These are phyloP conservation scores for Rosellinia necatrix DNA, from an alignment of 2,329 filamentous ascomycete species.

Conservation along the genomic window DNA sequence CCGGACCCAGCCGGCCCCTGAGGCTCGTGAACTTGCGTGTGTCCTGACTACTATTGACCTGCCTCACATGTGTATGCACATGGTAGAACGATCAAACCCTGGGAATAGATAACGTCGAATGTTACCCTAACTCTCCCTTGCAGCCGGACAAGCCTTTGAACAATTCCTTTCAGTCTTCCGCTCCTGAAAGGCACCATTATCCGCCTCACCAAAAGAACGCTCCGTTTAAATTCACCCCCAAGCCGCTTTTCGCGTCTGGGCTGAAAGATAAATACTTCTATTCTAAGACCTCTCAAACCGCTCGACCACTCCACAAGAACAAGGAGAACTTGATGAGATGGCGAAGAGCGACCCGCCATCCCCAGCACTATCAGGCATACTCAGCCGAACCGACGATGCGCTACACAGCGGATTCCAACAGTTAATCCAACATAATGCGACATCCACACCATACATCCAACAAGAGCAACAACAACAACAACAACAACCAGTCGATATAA, in stretches of 20 bases:
- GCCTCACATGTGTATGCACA: constrained; percentile 22
- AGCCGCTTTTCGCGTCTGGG: constrained; percentile 2
- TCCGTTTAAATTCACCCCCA: not conserved
- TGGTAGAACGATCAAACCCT: constrained; percentile 20
- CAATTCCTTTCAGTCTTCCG: constrained; percentile 18
- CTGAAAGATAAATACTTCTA: constrained; percentile 8
- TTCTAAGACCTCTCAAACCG: not conserved
- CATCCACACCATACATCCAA: constrained; percentile 28
- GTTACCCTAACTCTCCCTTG: not conserved
- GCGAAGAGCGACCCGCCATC: constrained; percentile 46
- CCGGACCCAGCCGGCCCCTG: constrained; percentile 6
- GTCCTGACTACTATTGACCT: constrained; percentile 2
- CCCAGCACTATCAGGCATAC: constrained; percentile 49
- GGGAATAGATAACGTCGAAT: constrained; percentile 14
- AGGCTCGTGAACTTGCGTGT: constrained; percentile 11
- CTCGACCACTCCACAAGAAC: not conserved
- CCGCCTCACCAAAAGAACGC: not conserved
- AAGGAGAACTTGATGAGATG: constrained; percentile 34
- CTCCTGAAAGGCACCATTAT: constrained; percentile 9
- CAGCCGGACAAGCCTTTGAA: constrained; percentile 22
- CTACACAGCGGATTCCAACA: constrained; percentile 50
- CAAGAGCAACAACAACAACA: constrained; percentile 31
- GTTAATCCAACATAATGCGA: constrained; percentile 50
- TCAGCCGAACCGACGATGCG: constrained; percentile 41
- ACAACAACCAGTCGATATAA: constrained; percentile 35